Evolutionary conservation across 2,329 filamentous ascomycete genomes (phyloP).

Genomic region (Didymellaceae sp.): DNA sequence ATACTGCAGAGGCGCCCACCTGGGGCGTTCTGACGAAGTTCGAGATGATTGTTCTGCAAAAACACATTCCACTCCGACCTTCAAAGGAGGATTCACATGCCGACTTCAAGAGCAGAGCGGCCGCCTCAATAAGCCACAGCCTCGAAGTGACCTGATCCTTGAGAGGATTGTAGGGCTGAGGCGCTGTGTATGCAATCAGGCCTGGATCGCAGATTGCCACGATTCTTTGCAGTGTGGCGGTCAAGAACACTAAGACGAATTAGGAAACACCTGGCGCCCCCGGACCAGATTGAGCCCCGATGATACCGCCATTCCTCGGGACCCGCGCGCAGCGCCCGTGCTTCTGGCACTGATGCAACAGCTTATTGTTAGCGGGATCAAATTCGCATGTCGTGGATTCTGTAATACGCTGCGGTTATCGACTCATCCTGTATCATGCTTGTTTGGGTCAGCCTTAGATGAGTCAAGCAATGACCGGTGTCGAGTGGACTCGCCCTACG

Average conservation of each 20-base stretch:
- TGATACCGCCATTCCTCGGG: background rate
- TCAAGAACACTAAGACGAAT: background rate
- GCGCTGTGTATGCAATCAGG: too few species aligned
- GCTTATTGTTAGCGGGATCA: background rate
- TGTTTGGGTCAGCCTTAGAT: background rate
- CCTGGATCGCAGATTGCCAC: too few species aligned
- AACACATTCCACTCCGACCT: conserved; percentile 11
- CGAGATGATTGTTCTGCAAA: conserved; percentile 33
- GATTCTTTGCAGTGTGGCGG: too few species aligned
- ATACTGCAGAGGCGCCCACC: conserved; percentile 9
- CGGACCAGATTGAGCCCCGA: background rate
- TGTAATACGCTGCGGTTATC: background rate
- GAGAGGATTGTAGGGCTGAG: background rate
- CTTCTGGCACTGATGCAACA: background rate
- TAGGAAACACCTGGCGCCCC: background rate
- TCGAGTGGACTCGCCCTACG: background rate
- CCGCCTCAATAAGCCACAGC: background rate
- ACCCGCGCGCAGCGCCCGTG: background rate
- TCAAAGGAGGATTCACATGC: too few species aligned
- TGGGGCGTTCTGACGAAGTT: conserved; percentile 34
- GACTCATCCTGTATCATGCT: background rate
- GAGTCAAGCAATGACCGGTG: background rate
- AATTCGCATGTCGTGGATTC: too few species aligned
- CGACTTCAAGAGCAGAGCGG: background rate
- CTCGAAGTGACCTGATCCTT: background rate